Percentiles rank a stretch among this genome's conserved stretches.
Evolutionary conservation across 2,329 filamentous ascomycete species (phyloP).

Genomic region (Talaromyces sp.): DNA sequence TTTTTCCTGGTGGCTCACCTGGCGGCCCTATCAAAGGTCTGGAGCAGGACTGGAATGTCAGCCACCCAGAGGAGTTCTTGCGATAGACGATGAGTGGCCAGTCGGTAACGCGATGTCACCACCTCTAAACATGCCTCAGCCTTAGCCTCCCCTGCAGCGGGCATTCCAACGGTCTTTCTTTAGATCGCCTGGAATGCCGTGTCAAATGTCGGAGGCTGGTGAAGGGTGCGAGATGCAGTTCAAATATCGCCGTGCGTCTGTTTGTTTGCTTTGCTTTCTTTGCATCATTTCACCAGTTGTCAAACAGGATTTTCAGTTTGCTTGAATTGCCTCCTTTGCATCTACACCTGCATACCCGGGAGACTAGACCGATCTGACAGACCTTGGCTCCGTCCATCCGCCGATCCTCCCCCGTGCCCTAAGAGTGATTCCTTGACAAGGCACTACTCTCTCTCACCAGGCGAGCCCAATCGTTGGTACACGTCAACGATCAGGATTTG

Average conservation of each 20-base stretch:
- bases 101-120: not conserved
- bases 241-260: conserved; percentile 33
- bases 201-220: conserved; percentile 32
- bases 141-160: conserved; percentile 2
- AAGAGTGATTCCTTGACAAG: conserved; percentile 11
- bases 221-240: conserved; percentile 20
- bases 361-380: conserved; percentile 1
- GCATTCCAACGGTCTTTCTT: conserved; percentile 30
- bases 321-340: conserved; percentile 9
- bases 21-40: conserved; percentile 9
- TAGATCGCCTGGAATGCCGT: conserved; percentile 29
- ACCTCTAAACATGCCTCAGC: conserved; percentile 3
- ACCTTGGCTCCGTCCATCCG: conserved; percentile 13
- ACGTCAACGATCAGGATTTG: conserved; percentile 15
- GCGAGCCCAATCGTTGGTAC: conserved; percentile 26
- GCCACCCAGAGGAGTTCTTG: conserved; percentile 16
- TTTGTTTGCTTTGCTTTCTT: conserved; percentile 40
- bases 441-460: conserved; percentile 15
- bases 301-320: conserved; percentile 27
- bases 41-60: conserved; percentile 18
- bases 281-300: conserved; percentile 26
- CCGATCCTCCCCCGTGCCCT: conserved; percentile 13
- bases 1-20: conserved; percentile 28
- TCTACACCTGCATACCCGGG: conserved; percentile 3
- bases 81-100: conserved; percentile 16